These are phyloP conservation scores for Kuraishia molischiana DNA, from an alignment of 805 yeast species.

Conservation along the genomic window DNA sequence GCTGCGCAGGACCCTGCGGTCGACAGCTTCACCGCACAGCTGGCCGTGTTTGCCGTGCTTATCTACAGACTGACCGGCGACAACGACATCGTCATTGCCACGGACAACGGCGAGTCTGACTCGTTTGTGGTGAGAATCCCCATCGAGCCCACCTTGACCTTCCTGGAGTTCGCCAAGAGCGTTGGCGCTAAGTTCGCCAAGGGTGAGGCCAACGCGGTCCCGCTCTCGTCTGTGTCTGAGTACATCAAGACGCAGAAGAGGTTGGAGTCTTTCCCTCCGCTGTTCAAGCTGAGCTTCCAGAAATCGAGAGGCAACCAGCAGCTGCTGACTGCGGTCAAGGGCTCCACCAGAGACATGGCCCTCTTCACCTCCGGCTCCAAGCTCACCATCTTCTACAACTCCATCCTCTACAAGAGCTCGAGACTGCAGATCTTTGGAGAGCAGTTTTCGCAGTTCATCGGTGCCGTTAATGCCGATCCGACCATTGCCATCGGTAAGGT, in stretches of 20 bases:
- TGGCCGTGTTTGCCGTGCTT: constrained; percentile 62
- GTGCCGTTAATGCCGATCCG: constrained; percentile 25
- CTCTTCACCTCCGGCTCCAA: constrained; percentile 30
- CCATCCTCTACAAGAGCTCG: constrained; percentile 58
- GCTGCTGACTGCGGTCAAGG: constrained; percentile 35
- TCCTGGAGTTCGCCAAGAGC: constrained; percentile 38
- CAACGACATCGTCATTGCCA: constrained; percentile 86
- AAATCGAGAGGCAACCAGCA: constrained; percentile 28
- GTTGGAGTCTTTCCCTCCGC: constrained; percentile 48
- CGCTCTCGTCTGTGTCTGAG: constrained; percentile 45
- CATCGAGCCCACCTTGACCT: constrained; percentile 44
- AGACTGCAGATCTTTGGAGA: constrained; percentile 65
- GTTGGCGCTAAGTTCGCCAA: constrained; percentile 30
- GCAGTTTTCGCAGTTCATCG: constrained; percentile 52
- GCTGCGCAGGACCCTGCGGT: constrained; percentile 12
- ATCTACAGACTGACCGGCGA: constrained; percentile 84
- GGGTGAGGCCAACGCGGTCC: constrained; percentile 23
- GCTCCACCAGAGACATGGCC: constrained; percentile 58
- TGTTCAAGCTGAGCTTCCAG: constrained; percentile 54
- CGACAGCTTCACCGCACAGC: constrained; percentile 36
- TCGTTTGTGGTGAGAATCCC: constrained; percentile 56
- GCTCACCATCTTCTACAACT: constrained; percentile 55
- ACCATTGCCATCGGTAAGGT: constrained; percentile 44
- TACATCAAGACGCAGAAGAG: constrained; percentile 38
- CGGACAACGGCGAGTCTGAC: constrained; percentile 35